Evolutionary conservation across 768 basidiomycete species (phyloP).

Genomic region (Naematelia aurantialba): DNA sequence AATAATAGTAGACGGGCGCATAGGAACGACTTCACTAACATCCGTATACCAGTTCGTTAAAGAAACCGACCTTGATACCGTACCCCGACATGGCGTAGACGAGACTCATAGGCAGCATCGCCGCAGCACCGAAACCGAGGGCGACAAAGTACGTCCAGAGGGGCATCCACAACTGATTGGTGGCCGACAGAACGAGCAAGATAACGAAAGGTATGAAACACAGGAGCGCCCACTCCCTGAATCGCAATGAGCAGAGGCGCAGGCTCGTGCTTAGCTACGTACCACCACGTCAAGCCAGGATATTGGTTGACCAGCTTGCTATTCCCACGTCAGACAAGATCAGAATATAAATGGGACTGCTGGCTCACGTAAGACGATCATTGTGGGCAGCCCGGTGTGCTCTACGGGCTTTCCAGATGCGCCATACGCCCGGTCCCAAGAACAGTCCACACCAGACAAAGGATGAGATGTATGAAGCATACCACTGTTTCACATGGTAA

Average conservation of each 20-base stretch:
- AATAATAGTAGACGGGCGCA: background rate
- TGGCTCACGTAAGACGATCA: constrained; percentile 10
- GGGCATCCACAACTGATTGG: constrained; percentile 8
- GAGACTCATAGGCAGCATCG: constrained; percentile 16
- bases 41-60: constrained; percentile 17
- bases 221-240: constrained; percentile 11
- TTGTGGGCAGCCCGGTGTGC: constrained; percentile 9
- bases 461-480: constrained; percentile 12
- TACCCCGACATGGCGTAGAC: constrained; percentile 14
- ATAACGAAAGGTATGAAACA: constrained; percentile 11
- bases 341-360: background rate
- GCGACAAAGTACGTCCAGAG: constrained; percentile 15
- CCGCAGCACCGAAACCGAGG: constrained; percentile 11
- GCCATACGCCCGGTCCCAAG: constrained; percentile 4
- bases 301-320: background rate
- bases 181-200: constrained; percentile 3
- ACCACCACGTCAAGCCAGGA: constrained; percentile 13
- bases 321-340: background rate
- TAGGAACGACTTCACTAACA: constrained; percentile 2
- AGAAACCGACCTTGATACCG: constrained; percentile 14
- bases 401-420: constrained; percentile 7
- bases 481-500: constrained; percentile 4
- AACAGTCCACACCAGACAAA: constrained; percentile 16
- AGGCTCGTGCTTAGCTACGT: background rate
- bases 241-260: background rate